A percentile compares a stretch with the other conserved stretches of the same genome.
Conservation (phyloP, 306 rosid species). For the Trifolium dubium region DNA sequence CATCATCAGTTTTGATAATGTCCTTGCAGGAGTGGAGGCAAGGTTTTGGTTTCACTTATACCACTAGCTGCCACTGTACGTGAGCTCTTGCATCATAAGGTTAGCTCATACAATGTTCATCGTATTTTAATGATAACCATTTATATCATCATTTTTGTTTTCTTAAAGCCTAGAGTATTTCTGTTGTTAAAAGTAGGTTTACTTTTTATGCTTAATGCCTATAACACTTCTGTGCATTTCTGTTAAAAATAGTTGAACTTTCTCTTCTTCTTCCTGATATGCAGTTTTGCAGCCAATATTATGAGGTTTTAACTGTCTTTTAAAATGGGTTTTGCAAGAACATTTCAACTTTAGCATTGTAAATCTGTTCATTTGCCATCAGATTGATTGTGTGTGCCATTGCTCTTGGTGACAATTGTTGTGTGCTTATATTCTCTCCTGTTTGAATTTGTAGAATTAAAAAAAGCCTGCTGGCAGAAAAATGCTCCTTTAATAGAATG, state of each 20-base stretch:
- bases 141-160: slow-evolving; percentile 4
- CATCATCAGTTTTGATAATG: slow-evolving; percentile 43
- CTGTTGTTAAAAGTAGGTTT: slow-evolving; percentile 10
- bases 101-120: slow-evolving; percentile 44
- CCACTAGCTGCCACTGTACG: slow-evolving; percentile 69
- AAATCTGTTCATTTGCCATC: slow-evolving; percentile 6
- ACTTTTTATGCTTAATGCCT: neutral
- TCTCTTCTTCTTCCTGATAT: neutral
- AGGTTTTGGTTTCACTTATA: slow-evolving; percentile 64
- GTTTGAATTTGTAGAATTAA: slow-evolving; percentile 16
- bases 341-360: neutral
- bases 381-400: neutral
- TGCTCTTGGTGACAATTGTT: slow-evolving; percentile 9
- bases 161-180: slow-evolving; percentile 9
- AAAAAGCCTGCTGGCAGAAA: neutral
- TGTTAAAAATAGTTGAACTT: neutral
- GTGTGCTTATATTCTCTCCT: slow-evolving; percentile 4
- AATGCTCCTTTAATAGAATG: slow-evolving; percentile 1
- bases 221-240: neutral
- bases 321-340: slow-evolving; percentile 9
- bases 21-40: slow-evolving; percentile 71
- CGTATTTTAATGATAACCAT: slow-evolving; percentile 21
- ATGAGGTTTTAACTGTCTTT: slow-evolving; percentile 5
- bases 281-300: slow-evolving; percentile 2
- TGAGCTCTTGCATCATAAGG: slow-evolving; percentile 78